A percentile compares a stretch with the other conserved stretches of the same genome.
phyloP scores from a whole-genome alignment of 2,329 filamentous ascomycete species.

The Bipolaris zeicola region DNA sequence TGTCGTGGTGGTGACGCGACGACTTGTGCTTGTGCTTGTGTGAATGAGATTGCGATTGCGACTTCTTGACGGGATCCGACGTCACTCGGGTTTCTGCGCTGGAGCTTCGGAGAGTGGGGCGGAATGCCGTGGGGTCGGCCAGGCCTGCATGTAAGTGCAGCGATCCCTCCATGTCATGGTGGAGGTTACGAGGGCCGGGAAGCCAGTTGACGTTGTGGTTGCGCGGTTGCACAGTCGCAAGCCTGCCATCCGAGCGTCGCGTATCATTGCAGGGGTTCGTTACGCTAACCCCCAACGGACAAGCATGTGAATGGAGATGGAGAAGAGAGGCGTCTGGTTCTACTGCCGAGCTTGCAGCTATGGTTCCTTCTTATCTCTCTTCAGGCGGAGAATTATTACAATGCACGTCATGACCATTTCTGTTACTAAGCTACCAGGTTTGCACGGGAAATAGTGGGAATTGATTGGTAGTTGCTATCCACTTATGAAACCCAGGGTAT shows the following conservation, averaged over 20 bases:
- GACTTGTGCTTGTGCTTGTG: slow-evolving; percentile 36
- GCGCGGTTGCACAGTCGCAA: slow-evolving; percentile 9
- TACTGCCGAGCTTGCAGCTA: not conserved
- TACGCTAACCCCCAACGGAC: slow-evolving; percentile 8
- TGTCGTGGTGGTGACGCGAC: slow-evolving; percentile 36
- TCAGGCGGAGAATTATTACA: not conserved
- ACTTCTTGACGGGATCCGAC: slow-evolving; percentile 35
- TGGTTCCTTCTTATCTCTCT: not conserved
- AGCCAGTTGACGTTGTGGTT: slow-evolving; percentile 8
- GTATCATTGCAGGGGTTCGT: slow-evolving; percentile 16
- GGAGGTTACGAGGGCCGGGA: slow-evolving; percentile 13
- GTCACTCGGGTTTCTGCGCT: slow-evolving; percentile 32
- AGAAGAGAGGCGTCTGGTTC: not conserved
- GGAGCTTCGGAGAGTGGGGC: slow-evolving; percentile 31
- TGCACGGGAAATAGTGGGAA: not conserved
- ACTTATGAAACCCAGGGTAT: slow-evolving; percentile 10
- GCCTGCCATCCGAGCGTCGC: slow-evolving; percentile 10
- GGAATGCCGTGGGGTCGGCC: slow-evolving; percentile 22
- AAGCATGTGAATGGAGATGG: slow-evolving; percentile 6
- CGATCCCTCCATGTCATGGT: slow-evolving; percentile 33
- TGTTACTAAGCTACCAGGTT: not conserved
- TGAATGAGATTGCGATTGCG: slow-evolving; percentile 37
- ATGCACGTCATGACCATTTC: not conserved
- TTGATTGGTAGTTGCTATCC: slow-evolving; percentile 6
- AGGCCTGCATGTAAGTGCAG: slow-evolving; percentile 27